These are phyloP conservation scores for Clavispora carvajalis DNA, from an alignment of 805 yeast genomes.

Conservation along the genomic window DNA sequence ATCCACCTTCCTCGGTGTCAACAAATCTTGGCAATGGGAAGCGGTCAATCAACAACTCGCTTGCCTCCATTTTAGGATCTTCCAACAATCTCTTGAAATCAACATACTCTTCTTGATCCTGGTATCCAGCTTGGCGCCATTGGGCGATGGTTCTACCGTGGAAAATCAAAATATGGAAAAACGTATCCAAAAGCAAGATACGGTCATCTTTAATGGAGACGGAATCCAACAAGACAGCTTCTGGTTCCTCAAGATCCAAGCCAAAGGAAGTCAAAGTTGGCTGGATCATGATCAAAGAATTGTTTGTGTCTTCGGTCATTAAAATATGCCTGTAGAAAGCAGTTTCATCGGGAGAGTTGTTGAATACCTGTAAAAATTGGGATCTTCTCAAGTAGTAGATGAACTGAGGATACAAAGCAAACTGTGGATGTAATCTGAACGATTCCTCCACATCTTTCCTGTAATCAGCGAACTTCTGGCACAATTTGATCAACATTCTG, in stretches of 20 bases:
- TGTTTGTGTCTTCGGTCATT: conserved; percentile 85
- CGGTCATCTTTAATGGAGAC: conserved; percentile 86
- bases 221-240: conserved; percentile 89
- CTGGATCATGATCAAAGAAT: conserved; percentile 94
- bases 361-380: conserved; percentile 92
- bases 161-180: conserved; percentile 92
- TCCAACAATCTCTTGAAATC: conserved; percentile 82
- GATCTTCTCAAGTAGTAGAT: conserved; percentile 94
- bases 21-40: conserved; percentile 97
- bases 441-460: conserved; percentile 78
- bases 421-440: conserved; percentile 78
- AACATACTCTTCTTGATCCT: conserved; percentile 83
- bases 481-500: conserved; percentile 80
- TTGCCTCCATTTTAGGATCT: conserved; percentile 89
- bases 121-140: conserved; percentile 95
- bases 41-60: conserved; percentile 83
- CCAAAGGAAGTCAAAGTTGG: conserved; percentile 88
- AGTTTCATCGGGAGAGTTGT: conserved; percentile 98
- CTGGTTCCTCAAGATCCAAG: conserved; percentile 67
- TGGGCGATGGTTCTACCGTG: conserved; percentile 93
- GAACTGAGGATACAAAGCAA: conserved; percentile 90
- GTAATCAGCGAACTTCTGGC: conserved; percentile 92
- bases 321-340: conserved; percentile 93
- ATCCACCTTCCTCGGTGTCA: conserved; percentile 97
- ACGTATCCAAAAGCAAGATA: conserved; percentile 85